Conservation (phyloP, 2,329 filamentous ascomycete species). For the Neofusicoccum parvum region DNA sequence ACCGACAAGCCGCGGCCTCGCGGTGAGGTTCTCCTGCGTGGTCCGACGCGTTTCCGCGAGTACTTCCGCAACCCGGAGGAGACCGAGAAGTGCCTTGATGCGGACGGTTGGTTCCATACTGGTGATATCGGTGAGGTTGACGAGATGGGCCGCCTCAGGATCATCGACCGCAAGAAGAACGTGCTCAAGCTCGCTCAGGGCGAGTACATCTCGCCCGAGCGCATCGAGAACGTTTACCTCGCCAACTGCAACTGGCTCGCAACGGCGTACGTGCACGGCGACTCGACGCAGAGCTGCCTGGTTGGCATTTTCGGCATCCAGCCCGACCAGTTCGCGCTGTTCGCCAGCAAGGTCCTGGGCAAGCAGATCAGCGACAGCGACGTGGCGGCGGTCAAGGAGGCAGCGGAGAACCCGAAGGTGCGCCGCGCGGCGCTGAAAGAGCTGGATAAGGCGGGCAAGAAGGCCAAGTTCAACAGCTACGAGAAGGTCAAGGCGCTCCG, state of each 20-base stretch:
- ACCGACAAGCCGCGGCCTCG: conserved; percentile 88
- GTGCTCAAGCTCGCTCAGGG: conserved; percentile 98
- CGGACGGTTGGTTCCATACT: conserved; percentile 95
- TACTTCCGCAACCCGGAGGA: conserved; percentile 92
- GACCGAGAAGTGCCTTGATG: conserved; percentile 77
- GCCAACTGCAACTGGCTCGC: conserved; percentile 77
- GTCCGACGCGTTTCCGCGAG: conserved; percentile 76
- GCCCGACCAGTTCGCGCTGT: conserved; percentile 79
- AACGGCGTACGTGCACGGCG: conserved; percentile 88
- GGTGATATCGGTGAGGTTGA: conserved; percentile 90
- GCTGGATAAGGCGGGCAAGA: conserved; percentile 75
- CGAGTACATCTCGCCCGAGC: conserved; percentile 96
- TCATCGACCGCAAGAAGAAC: conserved; percentile 97
- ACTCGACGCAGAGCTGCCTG: conserved; percentile 76
- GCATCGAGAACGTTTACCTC: conserved; percentile 92
- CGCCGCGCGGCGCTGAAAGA: conserved; percentile 75
- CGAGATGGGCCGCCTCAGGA: conserved; percentile 80
- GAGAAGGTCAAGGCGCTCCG: conserved; percentile 77
- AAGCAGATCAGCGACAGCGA: conserved; percentile 67
- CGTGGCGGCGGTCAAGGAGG: conserved; percentile 65
- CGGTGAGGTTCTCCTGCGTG: conserved; percentile 84
- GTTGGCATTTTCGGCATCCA: conserved; percentile 89
- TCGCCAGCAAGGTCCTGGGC: conserved; percentile 75
- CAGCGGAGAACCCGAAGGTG: conserved; percentile 69
- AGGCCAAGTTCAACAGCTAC: conserved; percentile 88